Conservation (phyloP, 2,329 filamentous ascomycete genomes). For the Pseudogymnoascus sp. region DNA sequence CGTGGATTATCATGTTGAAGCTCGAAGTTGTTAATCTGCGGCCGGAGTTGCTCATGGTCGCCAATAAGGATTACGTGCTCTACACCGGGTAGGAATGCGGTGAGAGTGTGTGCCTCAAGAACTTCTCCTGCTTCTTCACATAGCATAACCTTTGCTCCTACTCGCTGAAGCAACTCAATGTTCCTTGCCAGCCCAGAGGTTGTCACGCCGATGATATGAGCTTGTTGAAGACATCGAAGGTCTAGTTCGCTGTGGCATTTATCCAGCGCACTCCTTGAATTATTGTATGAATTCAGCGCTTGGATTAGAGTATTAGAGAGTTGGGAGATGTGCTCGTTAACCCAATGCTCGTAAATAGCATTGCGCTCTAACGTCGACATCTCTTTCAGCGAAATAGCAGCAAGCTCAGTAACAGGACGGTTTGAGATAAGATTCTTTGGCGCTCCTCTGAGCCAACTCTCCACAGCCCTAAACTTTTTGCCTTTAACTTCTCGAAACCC, state of each 20-base stretch:
- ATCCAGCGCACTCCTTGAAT: constrained; percentile 18
- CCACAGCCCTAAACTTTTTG: constrained; percentile 19
- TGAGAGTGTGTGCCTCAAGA: constrained; percentile 33
- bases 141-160: constrained; percentile 31
- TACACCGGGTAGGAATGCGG: constrained; percentile 31
- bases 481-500: constrained; percentile 20
- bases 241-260: constrained; percentile 21
- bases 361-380: constrained; percentile 18
- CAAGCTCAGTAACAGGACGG: constrained; percentile 17
- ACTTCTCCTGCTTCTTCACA: constrained; percentile 37
- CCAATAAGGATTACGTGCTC: constrained; percentile 37
- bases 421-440: constrained; percentile 20
- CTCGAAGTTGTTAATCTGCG: constrained; percentile 24
- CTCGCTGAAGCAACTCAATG: constrained; percentile 35
- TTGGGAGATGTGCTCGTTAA: constrained; percentile 15
- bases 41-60: constrained; percentile 38
- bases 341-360: constrained; percentile 18
- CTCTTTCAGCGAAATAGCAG: constrained; percentile 16
- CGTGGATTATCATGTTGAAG: constrained; percentile 13
- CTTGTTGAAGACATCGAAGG: constrained; percentile 19
- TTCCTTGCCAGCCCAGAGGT: constrained; percentile 33
- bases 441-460: constrained; percentile 21
- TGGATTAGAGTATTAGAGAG: constrained; percentile 19
- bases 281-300: constrained; percentile 18
- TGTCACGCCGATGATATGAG: constrained; percentile 13